Evolutionary conservation across 192 early-diverging fungal genomes (phyloP).

Genomic region (Piromyces sp.): DNA sequence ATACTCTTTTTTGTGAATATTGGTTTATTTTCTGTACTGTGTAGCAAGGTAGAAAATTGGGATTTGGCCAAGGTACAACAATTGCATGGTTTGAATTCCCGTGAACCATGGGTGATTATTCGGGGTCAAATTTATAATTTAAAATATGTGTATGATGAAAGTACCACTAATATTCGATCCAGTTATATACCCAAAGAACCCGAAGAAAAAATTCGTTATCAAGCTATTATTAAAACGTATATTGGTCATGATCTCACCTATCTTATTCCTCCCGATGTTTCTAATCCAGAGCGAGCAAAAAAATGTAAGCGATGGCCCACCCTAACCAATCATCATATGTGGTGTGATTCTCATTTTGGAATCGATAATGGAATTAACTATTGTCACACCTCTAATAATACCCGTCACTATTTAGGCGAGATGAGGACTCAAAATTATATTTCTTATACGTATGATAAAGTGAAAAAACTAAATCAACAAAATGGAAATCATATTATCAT

Average conservation of each 20-base stretch:
- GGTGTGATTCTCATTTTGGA: neutral
- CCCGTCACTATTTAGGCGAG: neutral
- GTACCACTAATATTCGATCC: neutral
- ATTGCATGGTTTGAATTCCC: neutral
- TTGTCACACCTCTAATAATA: neutral
- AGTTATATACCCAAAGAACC: neutral
- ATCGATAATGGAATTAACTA: neutral
- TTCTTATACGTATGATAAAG: neutral
- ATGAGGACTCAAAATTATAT: neutral
- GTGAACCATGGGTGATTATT: neutral
- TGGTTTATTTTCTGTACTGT: neutral
- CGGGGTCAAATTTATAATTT: neutral
- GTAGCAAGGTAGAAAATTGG: neutral
- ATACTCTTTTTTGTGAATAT: neutral
- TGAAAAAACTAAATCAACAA: neutral
- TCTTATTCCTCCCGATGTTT: neutral
- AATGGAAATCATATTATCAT: neutral
- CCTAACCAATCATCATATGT: neutral
- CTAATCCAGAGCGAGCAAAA: neutral
- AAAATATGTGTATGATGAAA: neutral
- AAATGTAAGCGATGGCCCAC: neutral
- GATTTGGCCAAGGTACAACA: neutral
- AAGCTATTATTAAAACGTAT: neutral
- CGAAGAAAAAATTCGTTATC: neutral
- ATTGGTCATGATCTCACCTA: neutral